These are phyloP conservation scores for Leavenworthia alabamica DNA, from an alignment of 345 rosid genomes.

Conservation along the genomic window DNA sequence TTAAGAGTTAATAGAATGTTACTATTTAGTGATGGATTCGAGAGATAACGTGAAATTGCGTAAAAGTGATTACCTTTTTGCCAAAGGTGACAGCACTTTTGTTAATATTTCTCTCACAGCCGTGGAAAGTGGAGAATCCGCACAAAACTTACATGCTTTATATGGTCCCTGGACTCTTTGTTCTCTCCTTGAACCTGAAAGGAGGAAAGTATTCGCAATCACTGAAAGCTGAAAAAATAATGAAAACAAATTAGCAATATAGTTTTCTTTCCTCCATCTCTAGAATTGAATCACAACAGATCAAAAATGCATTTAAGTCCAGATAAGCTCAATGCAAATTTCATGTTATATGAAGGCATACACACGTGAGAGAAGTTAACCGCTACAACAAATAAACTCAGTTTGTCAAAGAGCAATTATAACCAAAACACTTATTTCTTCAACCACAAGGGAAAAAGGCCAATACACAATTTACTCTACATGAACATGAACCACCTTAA, in stretches of 20 bases:
- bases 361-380: constrained; percentile 1
- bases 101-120: constrained; percentile 10
- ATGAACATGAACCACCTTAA: background rate
- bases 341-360: background rate
- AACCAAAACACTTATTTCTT: background rate
- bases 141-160: constrained; percentile 11
- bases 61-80: constrained; percentile 24
- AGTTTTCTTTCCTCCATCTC: background rate
- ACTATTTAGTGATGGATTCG: background rate
- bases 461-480: constrained; percentile 2
- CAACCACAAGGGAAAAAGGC: background rate
- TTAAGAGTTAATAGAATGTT: background rate
- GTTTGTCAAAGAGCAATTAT: background rate
- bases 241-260: background rate
- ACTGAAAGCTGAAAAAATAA: background rate
- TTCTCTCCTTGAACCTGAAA: constrained; percentile 1
- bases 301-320: background rate
- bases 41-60: constrained; percentile 17
- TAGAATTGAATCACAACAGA: background rate
- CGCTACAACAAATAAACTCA: background rate
- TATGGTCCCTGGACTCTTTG: constrained; percentile 23
- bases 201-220: background rate
- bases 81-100: constrained; percentile 19
- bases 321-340: background rate
- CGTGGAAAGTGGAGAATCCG: constrained; percentile 28